These are phyloP conservation scores for Hyaloscypha bicolor DNA, from an alignment of 495 filamentous ascomycete species.

Conservation along the genomic window DNA sequence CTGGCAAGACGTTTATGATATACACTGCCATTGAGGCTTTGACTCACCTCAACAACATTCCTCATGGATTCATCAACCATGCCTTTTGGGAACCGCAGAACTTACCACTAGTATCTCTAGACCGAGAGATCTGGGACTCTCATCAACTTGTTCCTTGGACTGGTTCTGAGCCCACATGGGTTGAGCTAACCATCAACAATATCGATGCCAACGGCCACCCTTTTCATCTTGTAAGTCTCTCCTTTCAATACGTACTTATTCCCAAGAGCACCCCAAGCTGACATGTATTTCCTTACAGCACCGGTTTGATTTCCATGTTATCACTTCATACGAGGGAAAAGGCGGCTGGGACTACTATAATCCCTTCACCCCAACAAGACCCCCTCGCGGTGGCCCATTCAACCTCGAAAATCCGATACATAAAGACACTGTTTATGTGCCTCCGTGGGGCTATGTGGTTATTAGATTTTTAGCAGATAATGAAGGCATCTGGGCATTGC, in stretches of 20 bases:
- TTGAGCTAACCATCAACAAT: not conserved
- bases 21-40: not conserved
- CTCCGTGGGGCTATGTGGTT: slow-evolving; percentile 5
- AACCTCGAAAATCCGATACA: slow-evolving; percentile 19
- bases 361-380: slow-evolving; percentile 15
- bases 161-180: slow-evolving; percentile 1
- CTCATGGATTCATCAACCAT: not conserved
- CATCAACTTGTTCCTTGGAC: slow-evolving; percentile 33
- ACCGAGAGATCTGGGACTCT: slow-evolving; percentile 23
- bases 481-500: slow-evolving; percentile 9
- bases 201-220: not conserved
- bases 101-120: slow-evolving; percentile 2
- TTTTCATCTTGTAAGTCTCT: slow-evolving; percentile 9
- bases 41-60: not conserved
- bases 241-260: not conserved
- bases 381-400: slow-evolving; percentile 20
- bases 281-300: not conserved
- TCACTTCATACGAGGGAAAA: slow-evolving; percentile 2
- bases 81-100: not conserved
- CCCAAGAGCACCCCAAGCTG: not conserved
- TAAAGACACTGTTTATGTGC: slow-evolving; percentile 12
- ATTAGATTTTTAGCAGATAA: not conserved
- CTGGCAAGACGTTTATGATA: not conserved
- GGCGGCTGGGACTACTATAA: slow-evolving; percentile 26
- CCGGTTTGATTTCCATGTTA: not conserved